phyloP scores from a whole-genome alignment of 805 yeast genomes.

The Cyberlindnera amylophila region DNA sequence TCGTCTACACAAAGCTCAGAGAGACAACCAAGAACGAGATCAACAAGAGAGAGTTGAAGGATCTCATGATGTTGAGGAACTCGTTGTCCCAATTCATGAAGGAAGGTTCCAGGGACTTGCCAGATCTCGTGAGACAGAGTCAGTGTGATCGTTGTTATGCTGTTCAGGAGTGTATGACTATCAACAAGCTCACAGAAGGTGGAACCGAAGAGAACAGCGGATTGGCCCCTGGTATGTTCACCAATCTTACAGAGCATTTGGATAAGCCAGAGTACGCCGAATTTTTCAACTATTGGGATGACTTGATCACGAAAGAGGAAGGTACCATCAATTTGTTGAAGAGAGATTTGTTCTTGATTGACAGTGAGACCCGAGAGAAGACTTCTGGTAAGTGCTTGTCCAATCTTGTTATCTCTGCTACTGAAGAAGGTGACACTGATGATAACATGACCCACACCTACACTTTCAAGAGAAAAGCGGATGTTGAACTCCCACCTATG shows the following conservation, averaged over 20 bases:
- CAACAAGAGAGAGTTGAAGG: slow-evolving; percentile 53
- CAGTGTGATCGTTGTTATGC: slow-evolving; percentile 61
- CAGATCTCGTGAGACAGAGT: slow-evolving; percentile 48
- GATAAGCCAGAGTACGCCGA: slow-evolving; percentile 38
- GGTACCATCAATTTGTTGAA: slow-evolving; percentile 46
- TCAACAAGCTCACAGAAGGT: slow-evolving; percentile 54
- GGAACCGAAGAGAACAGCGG: slow-evolving; percentile 58
- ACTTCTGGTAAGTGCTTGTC: slow-evolving; percentile 58
- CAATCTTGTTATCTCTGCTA: slow-evolving; percentile 38
- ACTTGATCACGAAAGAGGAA: slow-evolving; percentile 70
- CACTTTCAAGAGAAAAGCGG: slow-evolving; percentile 40
- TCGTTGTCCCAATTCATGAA: slow-evolving; percentile 56
- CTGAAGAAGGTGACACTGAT: slow-evolving; percentile 20
- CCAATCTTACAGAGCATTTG: slow-evolving; percentile 48
- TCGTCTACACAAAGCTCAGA: slow-evolving; percentile 68
- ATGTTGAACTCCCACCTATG: slow-evolving; percentile 18
- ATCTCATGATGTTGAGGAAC: slow-evolving; percentile 71
- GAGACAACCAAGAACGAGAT: slow-evolving; percentile 53
- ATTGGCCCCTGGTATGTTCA: slow-evolving; percentile 43
- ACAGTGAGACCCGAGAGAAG: slow-evolving; percentile 55
- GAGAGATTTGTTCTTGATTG: slow-evolving; percentile 56
- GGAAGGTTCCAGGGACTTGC: slow-evolving; percentile 47
- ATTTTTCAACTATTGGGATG: slow-evolving; percentile 74
- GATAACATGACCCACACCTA: slow-evolving; percentile 37
- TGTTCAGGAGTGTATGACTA: slow-evolving; percentile 58